Evolutionary conservation across 2,329 filamentous ascomycete species (phyloP), one percentile per base, ranked within the genome.

Genomic region (Incumbomyces delicatus): DNA sequence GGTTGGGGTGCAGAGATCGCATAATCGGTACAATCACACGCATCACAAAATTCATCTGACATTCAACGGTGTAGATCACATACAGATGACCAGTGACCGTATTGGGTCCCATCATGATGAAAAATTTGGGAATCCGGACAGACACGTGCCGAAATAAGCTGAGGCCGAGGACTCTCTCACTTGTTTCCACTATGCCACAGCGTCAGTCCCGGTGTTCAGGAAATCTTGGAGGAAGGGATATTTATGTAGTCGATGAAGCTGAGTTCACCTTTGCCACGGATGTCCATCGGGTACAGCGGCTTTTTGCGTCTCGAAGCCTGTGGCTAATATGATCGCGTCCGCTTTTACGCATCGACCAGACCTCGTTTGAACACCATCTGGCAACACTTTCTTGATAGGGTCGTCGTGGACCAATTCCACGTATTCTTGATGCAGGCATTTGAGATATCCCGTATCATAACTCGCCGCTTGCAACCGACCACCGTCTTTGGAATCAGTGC

Each of bases 41-140:
- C 6, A 70, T 56, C 14, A 61, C 61, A 50, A 35, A 35, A 17
- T 35, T 73, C 44, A 75, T 71, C 48, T 75, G 71, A 52, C 72
- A 75, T 53, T 75, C 72, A 1, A 68, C 67, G 1, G 70, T 69
- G 54, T 70, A 74, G 16, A 75, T 70, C 3, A 74, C 72, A 0
- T 66, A 71, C 0, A 72, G 57, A 51, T 76, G 73, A 0, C 72
- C 72, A 0, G 68, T 74, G 2, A 70, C 60, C 0, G 67, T 71
- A 52, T 71, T 71, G 8, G 63, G 70, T 0, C 68, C 67, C 61
- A 69, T 64, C 47, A 69, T 58, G 29, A 68, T 63, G 57, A 70
- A 71, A 55, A 73, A 67, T 50, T 72, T 73, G 3, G 70, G 69
- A 73, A 73, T 1, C 60, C 59, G 1, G 70, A 66, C 0, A 74